Percentiles rank a stretch among this genome's conserved stretches.
Evolutionary conservation across 106 monocot genomes (phyloP).

Genomic region (Agapanthus africanus): DNA sequence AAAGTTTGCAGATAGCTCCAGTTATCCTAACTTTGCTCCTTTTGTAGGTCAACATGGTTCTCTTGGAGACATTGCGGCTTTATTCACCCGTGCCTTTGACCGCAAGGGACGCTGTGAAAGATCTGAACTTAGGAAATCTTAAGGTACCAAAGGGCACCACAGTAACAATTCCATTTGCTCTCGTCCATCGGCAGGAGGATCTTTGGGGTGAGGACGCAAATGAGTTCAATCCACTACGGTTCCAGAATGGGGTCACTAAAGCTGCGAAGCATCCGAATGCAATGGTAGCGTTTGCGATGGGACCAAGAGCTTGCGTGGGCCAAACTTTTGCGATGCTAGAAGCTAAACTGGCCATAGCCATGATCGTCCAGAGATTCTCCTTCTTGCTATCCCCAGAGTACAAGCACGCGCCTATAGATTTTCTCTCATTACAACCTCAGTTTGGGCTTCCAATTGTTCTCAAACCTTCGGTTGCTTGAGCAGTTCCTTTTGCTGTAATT

Average conservation of each 20-base stretch:
- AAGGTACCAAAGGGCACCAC: constrained; percentile 18
- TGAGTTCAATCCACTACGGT: constrained; percentile 47
- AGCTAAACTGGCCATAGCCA: too few relatives aligned
- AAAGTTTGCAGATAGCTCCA: too few relatives aligned
- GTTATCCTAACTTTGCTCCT: too few relatives aligned
- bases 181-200: constrained; percentile 34
- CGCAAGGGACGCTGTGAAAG: constrained; percentile 14
- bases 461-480: too few relatives aligned
- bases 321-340: too few relatives aligned
- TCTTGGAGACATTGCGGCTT: constrained; percentile 43
- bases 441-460: too few relatives aligned
- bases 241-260: constrained; percentile 38
- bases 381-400: too few relatives aligned
- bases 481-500: too few relatives aligned
- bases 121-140: constrained; percentile 25
- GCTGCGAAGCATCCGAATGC: constrained; percentile 42
- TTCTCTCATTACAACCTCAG: too few relatives aligned
- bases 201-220: constrained; percentile 41
- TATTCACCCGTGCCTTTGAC: constrained; percentile 24
- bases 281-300: constrained; percentile 46
- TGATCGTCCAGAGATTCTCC: too few relatives aligned
- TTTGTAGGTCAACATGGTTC: constrained; percentile 39
- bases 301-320: too few relatives aligned
- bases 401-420: too few relatives aligned
- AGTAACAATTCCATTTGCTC: constrained; percentile 19